phyloP scores from a whole-genome alignment of 192 early-diverging fungal genomes.

The Podila verticillata region DNA sequence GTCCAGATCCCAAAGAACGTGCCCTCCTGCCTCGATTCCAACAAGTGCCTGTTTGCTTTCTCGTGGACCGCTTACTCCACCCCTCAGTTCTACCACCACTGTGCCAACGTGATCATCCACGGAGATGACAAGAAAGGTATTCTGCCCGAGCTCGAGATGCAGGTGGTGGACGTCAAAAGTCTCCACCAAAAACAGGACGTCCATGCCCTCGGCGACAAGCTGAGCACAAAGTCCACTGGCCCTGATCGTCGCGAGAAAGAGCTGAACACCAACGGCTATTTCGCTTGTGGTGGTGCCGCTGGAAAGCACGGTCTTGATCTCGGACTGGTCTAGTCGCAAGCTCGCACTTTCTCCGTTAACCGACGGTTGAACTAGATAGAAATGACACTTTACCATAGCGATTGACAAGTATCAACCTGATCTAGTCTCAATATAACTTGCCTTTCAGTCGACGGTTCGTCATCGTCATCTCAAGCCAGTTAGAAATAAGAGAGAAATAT shows the following conservation, averaged over 20 bases:
- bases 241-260: constrained; percentile 10
- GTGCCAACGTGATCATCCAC: constrained; percentile 70
- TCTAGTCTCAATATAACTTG: too few relatives aligned
- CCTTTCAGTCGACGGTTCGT: too few relatives aligned
- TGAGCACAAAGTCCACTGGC: constrained; percentile 6
- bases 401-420: too few relatives aligned
- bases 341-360: too few relatives aligned
- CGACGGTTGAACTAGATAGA: too few relatives aligned
- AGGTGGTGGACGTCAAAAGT: constrained; percentile 24
- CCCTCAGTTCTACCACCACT: constrained; percentile 82
- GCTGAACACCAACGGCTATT: constrained; percentile 21
- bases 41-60: constrained; percentile 59
- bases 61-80: constrained; percentile 76
- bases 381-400: too few relatives aligned
- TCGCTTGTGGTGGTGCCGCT: constrained; percentile 18
- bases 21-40: constrained; percentile 38
- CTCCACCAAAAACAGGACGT: not conserved
- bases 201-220: constrained; percentile 28
- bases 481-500: too few relatives aligned
- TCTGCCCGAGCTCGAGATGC: constrained; percentile 28
- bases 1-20: constrained; percentile 51
- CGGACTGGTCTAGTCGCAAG: not conserved
- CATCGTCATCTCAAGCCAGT: too few relatives aligned
- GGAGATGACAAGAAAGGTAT: constrained; percentile 23
- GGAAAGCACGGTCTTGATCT: constrained; percentile 25